Conservation (phyloP, 768 basidiomycete species). For the Lentinula raphanica region DNA sequence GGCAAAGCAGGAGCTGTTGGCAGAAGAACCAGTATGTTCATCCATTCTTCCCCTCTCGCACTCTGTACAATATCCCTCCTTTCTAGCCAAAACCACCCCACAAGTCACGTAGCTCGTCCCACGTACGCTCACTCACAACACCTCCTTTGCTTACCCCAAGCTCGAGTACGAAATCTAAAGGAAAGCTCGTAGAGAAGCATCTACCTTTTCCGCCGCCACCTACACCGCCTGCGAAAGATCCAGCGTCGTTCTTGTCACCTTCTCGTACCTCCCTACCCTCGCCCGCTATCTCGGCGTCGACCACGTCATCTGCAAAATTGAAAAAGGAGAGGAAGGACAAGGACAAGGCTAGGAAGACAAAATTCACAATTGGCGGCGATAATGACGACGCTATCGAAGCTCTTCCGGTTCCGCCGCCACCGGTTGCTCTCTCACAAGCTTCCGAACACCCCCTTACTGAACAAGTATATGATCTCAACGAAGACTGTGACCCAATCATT, state of each 20-base stretch:
- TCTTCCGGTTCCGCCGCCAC: neutral
- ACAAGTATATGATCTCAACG: neutral
- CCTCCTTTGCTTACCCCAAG: neutral
- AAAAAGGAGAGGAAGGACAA: neutral
- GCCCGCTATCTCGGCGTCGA: neutral
- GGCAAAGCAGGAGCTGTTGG: neutral
- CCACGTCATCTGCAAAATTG: neutral
- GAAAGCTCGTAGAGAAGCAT: neutral
- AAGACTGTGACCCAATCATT: neutral
- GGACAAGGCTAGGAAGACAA: neutral
- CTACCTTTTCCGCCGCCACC: conserved; percentile 1
- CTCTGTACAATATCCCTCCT: neutral
- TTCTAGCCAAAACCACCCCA: neutral
- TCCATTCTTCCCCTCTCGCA: neutral
- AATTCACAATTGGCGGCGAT: neutral
- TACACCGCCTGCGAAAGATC: neutral
- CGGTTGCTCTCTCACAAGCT: neutral
- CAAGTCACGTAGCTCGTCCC: neutral
- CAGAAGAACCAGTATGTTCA: neutral
- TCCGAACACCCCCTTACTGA: neutral
- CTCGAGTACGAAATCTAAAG: neutral
- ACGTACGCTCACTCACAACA: neutral
- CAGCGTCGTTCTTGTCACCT: neutral
- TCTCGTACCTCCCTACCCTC: neutral
- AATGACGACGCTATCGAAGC: neutral